Conservation (phyloP, 148 eudicot genomes). For the Heliosperma pusillum region DNA sequence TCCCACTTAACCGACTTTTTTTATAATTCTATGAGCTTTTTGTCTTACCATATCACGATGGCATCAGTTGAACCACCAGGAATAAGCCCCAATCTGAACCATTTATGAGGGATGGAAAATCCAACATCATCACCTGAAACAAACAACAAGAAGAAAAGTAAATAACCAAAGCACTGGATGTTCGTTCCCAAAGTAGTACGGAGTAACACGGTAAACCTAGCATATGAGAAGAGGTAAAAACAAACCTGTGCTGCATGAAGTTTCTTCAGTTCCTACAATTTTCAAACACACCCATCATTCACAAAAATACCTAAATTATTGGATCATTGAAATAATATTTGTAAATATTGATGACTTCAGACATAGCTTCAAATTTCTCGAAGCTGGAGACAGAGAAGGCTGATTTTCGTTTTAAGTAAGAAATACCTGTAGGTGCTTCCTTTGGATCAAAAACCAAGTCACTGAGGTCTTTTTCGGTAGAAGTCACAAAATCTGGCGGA, state of each 20-base stretch:
- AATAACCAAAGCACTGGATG: conserved; percentile 17
- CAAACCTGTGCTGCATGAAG: conserved; percentile 42
- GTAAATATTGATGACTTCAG: conserved; percentile 49
- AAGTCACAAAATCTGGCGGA: conserved; percentile 54
- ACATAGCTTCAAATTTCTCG: conserved; percentile 36
- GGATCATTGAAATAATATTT: conserved; percentile 2
- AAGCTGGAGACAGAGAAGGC: conserved; percentile 52
- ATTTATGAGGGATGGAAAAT: conserved; percentile 62
- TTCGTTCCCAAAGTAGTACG: background rate
- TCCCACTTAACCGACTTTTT: too few relatives aligned
- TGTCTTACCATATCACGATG: conserved; percentile 77
- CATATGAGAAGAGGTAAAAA: conserved; percentile 4
- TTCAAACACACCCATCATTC: conserved; percentile 25
- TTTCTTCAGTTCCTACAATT: conserved; percentile 40
- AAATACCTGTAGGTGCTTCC: conserved; percentile 35
- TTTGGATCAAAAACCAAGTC: conserved; percentile 34
- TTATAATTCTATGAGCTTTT: background rate
- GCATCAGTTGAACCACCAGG: conserved; percentile 99
- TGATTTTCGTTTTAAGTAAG: conserved; percentile 39
- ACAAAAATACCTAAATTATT: conserved; percentile 15
- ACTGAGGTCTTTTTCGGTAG: conserved; percentile 31
- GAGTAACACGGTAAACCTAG: background rate
- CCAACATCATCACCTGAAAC: conserved; percentile 43
- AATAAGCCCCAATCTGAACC: conserved; percentile 86
- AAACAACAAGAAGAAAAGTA: conserved; percentile 17